phyloP scores from a whole-genome alignment of 1,284 basidiomycete species.

The Papiliotrema fonsecae region DNA sequence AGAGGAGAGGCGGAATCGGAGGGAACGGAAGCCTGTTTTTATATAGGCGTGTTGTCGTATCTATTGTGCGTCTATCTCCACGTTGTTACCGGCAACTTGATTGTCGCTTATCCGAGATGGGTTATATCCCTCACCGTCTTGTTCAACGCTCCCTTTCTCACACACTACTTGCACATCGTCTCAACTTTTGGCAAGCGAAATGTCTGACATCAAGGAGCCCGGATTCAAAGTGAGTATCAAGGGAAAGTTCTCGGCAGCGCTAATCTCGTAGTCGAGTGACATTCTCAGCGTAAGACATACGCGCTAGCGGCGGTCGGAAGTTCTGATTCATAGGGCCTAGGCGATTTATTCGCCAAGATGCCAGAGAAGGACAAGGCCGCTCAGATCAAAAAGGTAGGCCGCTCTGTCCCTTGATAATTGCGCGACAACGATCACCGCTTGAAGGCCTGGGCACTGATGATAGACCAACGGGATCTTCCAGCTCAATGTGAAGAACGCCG shows the following conservation, averaged over 20 bases:
- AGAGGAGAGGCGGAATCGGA: too few relatives aligned
- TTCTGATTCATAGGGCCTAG: constrained; percentile 50
- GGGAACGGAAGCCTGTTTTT: too few relatives aligned
- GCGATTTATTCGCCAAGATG: constrained; percentile 59
- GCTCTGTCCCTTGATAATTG: not conserved
- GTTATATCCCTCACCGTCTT: too few relatives aligned
- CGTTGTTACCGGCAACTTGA: too few relatives aligned
- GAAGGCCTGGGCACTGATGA: too few relatives aligned
- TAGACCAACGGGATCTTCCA: constrained; percentile 94
- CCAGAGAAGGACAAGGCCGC: constrained; percentile 68
- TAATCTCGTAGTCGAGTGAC: constrained; percentile 59
- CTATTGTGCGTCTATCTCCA: too few relatives aligned
- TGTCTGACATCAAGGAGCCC: constrained; percentile 46
- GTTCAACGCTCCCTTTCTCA: too few relatives aligned
- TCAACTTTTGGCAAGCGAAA: too few relatives aligned
- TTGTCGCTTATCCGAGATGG: too few relatives aligned
- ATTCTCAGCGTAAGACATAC: constrained; percentile 53
- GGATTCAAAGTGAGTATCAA: constrained; percentile 44
- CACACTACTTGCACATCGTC: too few relatives aligned
- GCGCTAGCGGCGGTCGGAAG: not conserved
- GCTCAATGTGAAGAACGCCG: constrained; percentile 72
- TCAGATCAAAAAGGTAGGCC: constrained; percentile 76
- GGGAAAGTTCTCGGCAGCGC: not conserved
- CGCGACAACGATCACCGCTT: not conserved
- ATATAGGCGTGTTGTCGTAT: too few relatives aligned